A percentile compares a stretch with the other conserved stretches of the same genome.
Conservation (phyloP, 2,329 filamentous ascomycete genomes). For the Pseudohalonectria lignicola region DNA sequence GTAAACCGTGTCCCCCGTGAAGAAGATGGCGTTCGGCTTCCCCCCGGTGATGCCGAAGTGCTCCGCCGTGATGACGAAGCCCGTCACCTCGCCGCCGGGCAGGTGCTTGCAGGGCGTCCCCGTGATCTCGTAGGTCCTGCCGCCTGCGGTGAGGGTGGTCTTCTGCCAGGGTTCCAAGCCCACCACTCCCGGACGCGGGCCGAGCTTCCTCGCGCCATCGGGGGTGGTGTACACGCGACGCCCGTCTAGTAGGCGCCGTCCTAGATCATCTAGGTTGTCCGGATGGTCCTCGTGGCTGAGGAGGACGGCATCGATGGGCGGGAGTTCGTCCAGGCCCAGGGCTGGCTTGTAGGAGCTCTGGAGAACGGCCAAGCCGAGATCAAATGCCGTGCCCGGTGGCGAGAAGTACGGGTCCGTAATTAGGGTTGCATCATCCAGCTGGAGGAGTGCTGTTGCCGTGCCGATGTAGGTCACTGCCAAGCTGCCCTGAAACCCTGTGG, state of each 20-base stretch:
- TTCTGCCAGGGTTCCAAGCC: conserved; percentile 28
- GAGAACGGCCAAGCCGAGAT: conserved; percentile 14
- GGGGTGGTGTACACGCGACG: conserved; percentile 32
- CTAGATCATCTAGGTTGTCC: conserved; percentile 35
- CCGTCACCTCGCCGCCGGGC: conserved; percentile 30
- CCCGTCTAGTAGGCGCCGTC: conserved; percentile 31
- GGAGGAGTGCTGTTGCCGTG: conserved; percentile 35
- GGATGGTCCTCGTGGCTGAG: conserved; percentile 39
- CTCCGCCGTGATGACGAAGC: conserved; percentile 26
- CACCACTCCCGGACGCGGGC: conserved; percentile 26
- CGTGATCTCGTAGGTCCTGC: conserved; percentile 24
- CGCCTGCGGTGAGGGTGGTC: conserved; percentile 14
- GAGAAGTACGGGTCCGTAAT: conserved; percentile 36
- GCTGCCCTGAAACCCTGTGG: not conserved
- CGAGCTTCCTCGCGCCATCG: conserved; percentile 30
- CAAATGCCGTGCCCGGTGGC: conserved; percentile 22
- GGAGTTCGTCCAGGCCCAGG: conserved; percentile 23
- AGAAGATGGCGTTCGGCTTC: conserved; percentile 32
- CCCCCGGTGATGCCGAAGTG: conserved; percentile 24
- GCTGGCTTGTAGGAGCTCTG: conserved; percentile 21
- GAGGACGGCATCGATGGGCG: conserved; percentile 33
- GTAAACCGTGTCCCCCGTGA: conserved; percentile 38
- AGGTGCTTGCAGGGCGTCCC: conserved; percentile 31
- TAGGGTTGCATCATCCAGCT: conserved; percentile 27
- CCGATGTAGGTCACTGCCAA: conserved; percentile 28